Conservation (phyloP, 2,329 filamentous ascomycete species). For the Drechslerella coelobrocha region DNA sequence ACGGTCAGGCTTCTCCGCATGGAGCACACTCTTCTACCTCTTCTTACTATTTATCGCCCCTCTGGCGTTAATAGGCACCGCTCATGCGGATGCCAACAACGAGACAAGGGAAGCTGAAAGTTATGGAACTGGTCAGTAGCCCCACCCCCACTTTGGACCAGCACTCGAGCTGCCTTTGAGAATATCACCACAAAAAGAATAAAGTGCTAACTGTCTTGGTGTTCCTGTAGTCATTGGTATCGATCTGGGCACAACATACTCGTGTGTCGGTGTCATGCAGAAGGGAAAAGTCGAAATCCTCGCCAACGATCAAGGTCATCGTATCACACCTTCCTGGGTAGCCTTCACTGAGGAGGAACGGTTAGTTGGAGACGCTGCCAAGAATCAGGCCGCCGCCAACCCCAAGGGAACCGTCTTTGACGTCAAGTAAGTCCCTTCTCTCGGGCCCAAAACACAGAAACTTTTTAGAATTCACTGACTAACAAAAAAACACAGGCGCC, state of each 20-base stretch:
- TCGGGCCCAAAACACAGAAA: neutral
- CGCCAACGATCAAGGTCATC: constrained; percentile 95
- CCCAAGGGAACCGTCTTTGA: constrained; percentile 78
- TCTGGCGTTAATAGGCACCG: constrained; percentile 79
- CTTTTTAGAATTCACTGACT: neutral
- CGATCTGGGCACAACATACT: constrained; percentile 88
- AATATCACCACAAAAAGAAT: neutral
- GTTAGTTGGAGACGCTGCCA: constrained; percentile 94
- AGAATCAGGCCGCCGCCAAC: constrained; percentile 90
- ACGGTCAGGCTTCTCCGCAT: constrained; percentile 69
- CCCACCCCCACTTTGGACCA: neutral
- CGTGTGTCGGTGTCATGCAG: constrained; percentile 94
- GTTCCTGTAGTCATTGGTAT: constrained; percentile 78
- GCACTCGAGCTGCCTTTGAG: neutral
- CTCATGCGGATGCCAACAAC: constrained; percentile 74
- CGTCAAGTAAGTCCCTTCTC: constrained; percentile 72
- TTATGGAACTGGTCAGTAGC: constrained; percentile 71
- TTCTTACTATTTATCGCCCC: constrained; percentile 84
- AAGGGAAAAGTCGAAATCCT: constrained; percentile 94
- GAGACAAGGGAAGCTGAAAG: constrained; percentile 68
- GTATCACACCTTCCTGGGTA: constrained; percentile 93
- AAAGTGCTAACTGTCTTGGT: constrained; percentile 1
- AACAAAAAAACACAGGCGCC: constrained; percentile 68
- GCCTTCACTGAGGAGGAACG: constrained; percentile 97
- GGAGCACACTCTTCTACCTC: constrained; percentile 89